Evolutionary conservation across 2,329 filamentous ascomycete species (phyloP).

Genomic region (Mariannaea elegans): DNA sequence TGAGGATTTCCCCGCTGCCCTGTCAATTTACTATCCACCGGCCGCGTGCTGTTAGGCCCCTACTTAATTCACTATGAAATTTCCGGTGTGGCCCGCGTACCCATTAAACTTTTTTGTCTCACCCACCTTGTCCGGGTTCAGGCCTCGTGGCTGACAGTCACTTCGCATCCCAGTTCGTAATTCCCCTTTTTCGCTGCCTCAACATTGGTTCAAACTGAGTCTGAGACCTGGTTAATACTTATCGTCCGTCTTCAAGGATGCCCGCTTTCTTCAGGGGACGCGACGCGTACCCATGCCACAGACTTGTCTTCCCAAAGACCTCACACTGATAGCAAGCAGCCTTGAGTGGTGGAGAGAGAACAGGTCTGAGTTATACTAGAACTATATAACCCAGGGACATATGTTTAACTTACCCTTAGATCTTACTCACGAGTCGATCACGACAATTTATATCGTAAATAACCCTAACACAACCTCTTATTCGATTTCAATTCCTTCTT

Average conservation of each 20-base stretch:
- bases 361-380: no score
- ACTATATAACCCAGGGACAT: no score
- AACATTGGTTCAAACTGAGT: conserved; percentile 3
- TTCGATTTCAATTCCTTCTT: no score
- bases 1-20: conserved; percentile 36
- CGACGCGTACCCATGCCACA: conserved; percentile 15
- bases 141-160: not conserved
- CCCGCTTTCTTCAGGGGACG: not conserved
- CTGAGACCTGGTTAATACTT: conserved; percentile 6
- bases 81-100: conserved; percentile 18
- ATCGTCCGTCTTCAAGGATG: conserved; percentile 6
- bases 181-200: conserved; percentile 21
- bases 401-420: no score
- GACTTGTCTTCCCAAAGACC: not conserved
- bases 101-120: conserved; percentile 28
- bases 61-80: conserved; percentile 16
- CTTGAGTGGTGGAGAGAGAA: no score
- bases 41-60: conserved; percentile 21
- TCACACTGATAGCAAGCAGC: not conserved
- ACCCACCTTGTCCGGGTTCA: conserved; percentile 14
- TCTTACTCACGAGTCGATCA: no score
- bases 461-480: no score
- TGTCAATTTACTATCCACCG: conserved; percentile 3
- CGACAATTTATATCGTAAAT: no score
- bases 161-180: conserved; percentile 18